These are phyloP conservation scores for Papiliotrema terrestris DNA, from an alignment of 1,284 basidiomycete genomes.

Conservation along the genomic window DNA sequence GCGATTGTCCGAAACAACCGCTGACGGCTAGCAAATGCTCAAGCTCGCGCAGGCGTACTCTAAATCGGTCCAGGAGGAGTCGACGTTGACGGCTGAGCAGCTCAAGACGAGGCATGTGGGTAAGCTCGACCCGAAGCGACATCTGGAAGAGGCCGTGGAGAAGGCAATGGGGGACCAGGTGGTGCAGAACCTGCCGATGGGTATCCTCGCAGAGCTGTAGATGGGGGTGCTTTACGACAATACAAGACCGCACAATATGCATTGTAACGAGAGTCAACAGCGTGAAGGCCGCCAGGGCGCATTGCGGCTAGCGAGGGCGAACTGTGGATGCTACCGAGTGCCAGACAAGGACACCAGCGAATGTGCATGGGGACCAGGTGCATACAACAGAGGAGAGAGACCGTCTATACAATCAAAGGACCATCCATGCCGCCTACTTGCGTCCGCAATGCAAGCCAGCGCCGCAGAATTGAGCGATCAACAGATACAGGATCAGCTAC, in stretches of 20 bases:
- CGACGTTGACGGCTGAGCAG: slow-evolving; percentile 82
- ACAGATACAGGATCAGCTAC: slow-evolving; percentile 70
- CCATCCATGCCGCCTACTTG: slow-evolving; percentile 6
- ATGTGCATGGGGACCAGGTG: background rate
- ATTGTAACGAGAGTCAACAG: background rate
- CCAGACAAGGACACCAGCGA: background rate
- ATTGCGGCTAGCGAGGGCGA: too few relatives aligned
- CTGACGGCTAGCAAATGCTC: slow-evolving; percentile 72
- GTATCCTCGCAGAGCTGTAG: slow-evolving; percentile 80
- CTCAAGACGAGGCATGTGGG: slow-evolving; percentile 95
- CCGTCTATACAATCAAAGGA: background rate
- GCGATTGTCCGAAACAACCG: background rate
- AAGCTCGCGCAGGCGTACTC: slow-evolving; percentile 86
- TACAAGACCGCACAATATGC: background rate
- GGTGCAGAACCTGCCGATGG: slow-evolving; percentile 86
- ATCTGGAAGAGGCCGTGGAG: slow-evolving; percentile 94
- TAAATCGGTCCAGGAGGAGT: slow-evolving; percentile 93
- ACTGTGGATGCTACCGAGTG: background rate
- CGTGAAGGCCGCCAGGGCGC: too few relatives aligned
- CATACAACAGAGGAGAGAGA: slow-evolving; percentile 6
- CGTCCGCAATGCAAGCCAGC: slow-evolving; percentile 48
- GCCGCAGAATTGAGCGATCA: slow-evolving; percentile 83
- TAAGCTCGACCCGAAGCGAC: slow-evolving; percentile 95
- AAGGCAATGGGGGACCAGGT: slow-evolving; percentile 95
- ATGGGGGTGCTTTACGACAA: background rate